Conservation (phyloP, 805 yeast species). For the Blastobotrys attinorum region DNA sequence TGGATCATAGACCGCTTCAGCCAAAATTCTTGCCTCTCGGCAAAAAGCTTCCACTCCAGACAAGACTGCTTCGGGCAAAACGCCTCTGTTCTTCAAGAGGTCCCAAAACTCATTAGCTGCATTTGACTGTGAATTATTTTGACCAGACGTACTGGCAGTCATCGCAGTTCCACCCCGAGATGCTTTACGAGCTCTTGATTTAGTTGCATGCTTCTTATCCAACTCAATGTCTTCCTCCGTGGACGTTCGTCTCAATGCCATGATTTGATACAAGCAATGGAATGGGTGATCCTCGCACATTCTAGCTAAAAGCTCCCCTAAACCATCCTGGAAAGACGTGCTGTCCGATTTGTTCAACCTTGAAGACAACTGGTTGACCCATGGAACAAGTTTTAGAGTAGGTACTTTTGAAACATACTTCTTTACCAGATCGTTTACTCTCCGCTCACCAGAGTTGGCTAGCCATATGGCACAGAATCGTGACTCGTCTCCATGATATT, state of each 20-base stretch:
- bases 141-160: not conserved
- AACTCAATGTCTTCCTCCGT: not conserved
- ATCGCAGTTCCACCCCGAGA: not conserved
- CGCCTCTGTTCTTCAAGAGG: not conserved
- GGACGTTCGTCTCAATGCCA: constrained; percentile 22
- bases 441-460: constrained; percentile 42
- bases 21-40: not conserved
- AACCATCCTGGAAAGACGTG: constrained; percentile 50
- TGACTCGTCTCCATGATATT: constrained; percentile 50
- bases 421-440: constrained; percentile 37
- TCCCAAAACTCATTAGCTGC: constrained; percentile 1
- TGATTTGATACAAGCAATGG: constrained; percentile 51
- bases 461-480: constrained; percentile 82
- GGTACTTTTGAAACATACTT: constrained; percentile 40
- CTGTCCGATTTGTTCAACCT: constrained; percentile 45
- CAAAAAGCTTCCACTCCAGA: constrained; percentile 1
- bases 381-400: constrained; percentile 55
- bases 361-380: constrained; percentile 79
- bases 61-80: not conserved
- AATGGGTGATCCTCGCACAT: constrained; percentile 57
- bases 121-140: not conserved
- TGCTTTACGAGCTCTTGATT: not conserved
- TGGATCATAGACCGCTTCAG: not conserved
- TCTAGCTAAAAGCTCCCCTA: constrained; percentile 40
- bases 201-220: not conserved